Conservation (phyloP, 2,329 filamentous ascomycete genomes). For the Plenodomus tracheiphilus region DNA sequence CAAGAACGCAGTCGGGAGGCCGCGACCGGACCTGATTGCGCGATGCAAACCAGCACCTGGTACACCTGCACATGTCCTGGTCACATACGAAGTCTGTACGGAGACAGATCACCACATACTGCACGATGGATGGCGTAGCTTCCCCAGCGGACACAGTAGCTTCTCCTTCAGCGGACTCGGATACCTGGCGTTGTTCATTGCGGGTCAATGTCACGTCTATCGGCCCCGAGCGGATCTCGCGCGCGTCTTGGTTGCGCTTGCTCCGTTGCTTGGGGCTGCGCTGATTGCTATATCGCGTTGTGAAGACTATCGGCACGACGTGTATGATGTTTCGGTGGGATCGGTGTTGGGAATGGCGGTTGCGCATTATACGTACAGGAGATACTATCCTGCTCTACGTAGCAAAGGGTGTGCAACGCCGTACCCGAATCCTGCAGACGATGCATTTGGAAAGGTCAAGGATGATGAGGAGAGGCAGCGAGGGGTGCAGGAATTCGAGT, state of each 20-base stretch:
- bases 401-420: conserved; percentile 57
- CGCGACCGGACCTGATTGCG: conserved; percentile 84
- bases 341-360: conserved; percentile 58
- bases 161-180: conserved; percentile 80
- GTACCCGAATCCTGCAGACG: conserved; percentile 48
- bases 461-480: conserved; percentile 50
- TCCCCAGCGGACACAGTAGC: conserved; percentile 78
- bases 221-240: conserved; percentile 61
- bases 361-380: conserved; percentile 61
- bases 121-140: conserved; percentile 83
- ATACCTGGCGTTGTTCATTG: conserved; percentile 71
- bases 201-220: conserved; percentile 65
- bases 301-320: conserved; percentile 67
- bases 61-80: conserved; percentile 58
- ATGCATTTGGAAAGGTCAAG: conserved; percentile 44
- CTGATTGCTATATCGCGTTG: conserved; percentile 65
- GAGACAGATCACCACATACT: conserved; percentile 68
- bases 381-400: conserved; percentile 61
- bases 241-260: conserved; percentile 57
- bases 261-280: conserved; percentile 60
- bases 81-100: conserved; percentile 72
- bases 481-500: conserved; percentile 38
- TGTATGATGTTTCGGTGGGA: conserved; percentile 63
- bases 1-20: conserved; percentile 84
- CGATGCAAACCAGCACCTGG: conserved; percentile 74